These are phyloP conservation scores for Alisma plantagoaquatica DNA, from an alignment of 106 monocot species.

Conservation along the genomic window DNA sequence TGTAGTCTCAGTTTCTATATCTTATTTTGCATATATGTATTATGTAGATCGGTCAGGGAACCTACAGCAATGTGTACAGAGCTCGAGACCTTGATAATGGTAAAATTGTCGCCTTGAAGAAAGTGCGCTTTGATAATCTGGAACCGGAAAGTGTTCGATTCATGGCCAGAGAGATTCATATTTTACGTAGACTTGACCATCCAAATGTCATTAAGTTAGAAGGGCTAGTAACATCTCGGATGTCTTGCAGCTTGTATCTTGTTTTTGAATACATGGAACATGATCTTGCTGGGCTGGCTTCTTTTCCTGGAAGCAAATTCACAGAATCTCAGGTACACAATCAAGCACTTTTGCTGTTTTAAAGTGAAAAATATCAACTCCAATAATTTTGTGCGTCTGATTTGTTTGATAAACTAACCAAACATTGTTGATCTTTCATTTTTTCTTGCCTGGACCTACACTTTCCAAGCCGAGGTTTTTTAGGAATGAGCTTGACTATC, in stretches of 20 bases:
- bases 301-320: constrained; percentile 22
- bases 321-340: constrained; percentile 33
- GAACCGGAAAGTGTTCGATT: constrained; percentile 61
- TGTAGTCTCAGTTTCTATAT: too few species aligned
- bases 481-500: too few species aligned
- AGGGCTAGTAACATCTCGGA: constrained; percentile 47
- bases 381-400: too few species aligned
- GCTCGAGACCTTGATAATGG: constrained; percentile 50
- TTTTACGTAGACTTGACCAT: constrained; percentile 50
- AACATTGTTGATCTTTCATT: too few species aligned
- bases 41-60: constrained; percentile 61
- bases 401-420: too few species aligned
- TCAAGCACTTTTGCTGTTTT: too few species aligned
- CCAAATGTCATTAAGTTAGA: constrained; percentile 54
- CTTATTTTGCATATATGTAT: too few species aligned
- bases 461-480: too few species aligned
- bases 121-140: constrained; percentile 49
- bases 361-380: too few species aligned
- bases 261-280: constrained; percentile 33
- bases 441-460: too few species aligned
- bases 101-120: constrained; percentile 56
- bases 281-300: constrained; percentile 28
- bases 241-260: constrained; percentile 47
- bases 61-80: constrained; percentile 61
- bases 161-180: constrained; percentile 61